Percentiles rank a stretch among this genome's conserved stretches.
These are phyloP conservation scores for Fusarium sp. DNA, from an alignment of 2,329 filamentous ascomycete species.

Conservation along the genomic window DNA sequence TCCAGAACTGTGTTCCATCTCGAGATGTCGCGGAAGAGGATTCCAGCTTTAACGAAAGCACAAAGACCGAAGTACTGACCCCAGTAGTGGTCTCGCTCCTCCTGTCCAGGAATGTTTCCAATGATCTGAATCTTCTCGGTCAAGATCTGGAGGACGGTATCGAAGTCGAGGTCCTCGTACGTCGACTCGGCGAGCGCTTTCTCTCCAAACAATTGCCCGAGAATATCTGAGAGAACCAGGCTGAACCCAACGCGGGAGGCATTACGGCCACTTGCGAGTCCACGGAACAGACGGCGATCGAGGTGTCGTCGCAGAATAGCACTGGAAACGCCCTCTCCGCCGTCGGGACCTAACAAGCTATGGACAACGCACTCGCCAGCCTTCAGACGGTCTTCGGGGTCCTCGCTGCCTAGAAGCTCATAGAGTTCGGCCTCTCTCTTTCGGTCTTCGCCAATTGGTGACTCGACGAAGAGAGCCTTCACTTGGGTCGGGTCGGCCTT, in stretches of 20 bases:
- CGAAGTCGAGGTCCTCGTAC: conserved; percentile 66
- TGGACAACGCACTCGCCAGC: conserved; percentile 70
- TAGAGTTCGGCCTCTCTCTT: conserved; percentile 70
- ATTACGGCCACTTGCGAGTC: conserved; percentile 89
- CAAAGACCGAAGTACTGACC: conserved; percentile 89
- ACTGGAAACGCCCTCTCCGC: conserved; percentile 61
- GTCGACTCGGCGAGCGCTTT: conserved; percentile 57
- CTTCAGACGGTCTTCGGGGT: conserved; percentile 64
- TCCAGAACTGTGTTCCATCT: conserved; percentile 77
- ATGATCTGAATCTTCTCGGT: conserved; percentile 65
- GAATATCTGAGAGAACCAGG: conserved; percentile 83
- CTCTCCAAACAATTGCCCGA: conserved; percentile 74
- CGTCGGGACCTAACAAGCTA: conserved; percentile 59
- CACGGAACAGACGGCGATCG: conserved; percentile 79
- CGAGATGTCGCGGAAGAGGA: conserved; percentile 71
- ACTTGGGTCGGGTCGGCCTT: conserved; percentile 48
- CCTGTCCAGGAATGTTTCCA: conserved; percentile 71
- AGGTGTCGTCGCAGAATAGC: conserved; percentile 67
- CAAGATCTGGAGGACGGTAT: conserved; percentile 64
- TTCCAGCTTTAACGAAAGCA: conserved; percentile 82
- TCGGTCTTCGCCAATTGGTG: conserved; percentile 63
- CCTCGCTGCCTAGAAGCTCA: conserved; percentile 70
- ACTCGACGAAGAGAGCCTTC: conserved; percentile 62
- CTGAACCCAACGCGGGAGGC: conserved; percentile 90
- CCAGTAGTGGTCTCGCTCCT: conserved; percentile 86